Conservation (phyloP, 352 stramenopile genomes). For the Phytophthora aleatoria region DNA sequence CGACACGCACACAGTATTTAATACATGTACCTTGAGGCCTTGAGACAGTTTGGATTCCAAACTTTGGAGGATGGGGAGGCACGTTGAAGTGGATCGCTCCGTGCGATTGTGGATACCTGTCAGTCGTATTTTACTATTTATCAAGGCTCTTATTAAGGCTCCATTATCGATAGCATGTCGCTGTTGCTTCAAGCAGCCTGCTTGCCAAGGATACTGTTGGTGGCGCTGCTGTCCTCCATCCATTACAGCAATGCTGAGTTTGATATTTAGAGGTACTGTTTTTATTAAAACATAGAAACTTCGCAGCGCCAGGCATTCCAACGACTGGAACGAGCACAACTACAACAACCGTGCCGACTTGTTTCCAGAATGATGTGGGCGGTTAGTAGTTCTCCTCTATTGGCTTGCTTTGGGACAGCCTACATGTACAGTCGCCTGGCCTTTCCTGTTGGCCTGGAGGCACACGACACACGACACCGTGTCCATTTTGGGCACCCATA, state of each 20-base stretch:
- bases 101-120: slow-evolving; percentile 9
- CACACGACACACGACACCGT: slow-evolving; percentile 10
- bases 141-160: too few species aligned
- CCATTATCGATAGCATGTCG: too few species aligned
- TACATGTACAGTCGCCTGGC: slow-evolving; percentile 8
- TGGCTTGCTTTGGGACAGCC: slow-evolving; percentile 6
- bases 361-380: not conserved
- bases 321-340: not conserved
- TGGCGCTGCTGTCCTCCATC: too few species aligned
- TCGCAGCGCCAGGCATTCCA: not conserved
- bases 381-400: not conserved
- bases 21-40: not conserved
- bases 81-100: slow-evolving; percentile 7
- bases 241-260: too few species aligned
- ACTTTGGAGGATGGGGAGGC: not conserved
- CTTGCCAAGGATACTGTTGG: too few species aligned
- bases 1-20: not conserved
- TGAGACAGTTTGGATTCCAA: slow-evolving; percentile 1
- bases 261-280: too few species aligned
- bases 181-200: too few species aligned
- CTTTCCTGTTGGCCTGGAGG: slow-evolving; percentile 8
- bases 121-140: not conserved
- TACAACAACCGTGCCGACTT: not conserved
- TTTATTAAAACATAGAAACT: not conserved
- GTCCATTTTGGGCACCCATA: slow-evolving; percentile 17